phyloP scores from a whole-genome alignment of 305 asterid species.

The Rubia tinctorum region DNA sequence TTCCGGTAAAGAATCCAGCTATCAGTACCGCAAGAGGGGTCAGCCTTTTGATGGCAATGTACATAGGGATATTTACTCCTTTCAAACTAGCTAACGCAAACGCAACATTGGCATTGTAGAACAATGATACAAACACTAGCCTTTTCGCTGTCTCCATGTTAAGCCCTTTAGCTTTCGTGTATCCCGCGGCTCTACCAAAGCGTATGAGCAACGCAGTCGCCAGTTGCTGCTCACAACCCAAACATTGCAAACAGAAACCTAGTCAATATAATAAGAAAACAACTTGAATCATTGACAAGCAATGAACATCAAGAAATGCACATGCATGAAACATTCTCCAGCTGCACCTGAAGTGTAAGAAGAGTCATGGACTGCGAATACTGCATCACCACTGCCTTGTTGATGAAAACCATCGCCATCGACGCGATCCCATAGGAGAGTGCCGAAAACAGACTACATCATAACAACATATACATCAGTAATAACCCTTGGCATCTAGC shows the following conservation, averaged over 20 bases:
- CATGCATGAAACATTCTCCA: background rate
- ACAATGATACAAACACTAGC: slow-evolving; percentile 80
- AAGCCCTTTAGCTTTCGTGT: slow-evolving; percentile 62
- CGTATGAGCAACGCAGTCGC: slow-evolving; percentile 80
- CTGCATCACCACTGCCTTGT: slow-evolving; percentile 93
- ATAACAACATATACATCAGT: slow-evolving; percentile 14
- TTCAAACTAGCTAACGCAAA: slow-evolving; percentile 95
- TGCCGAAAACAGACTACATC: slow-evolving; percentile 66
- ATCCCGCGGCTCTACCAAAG: slow-evolving; percentile 75
- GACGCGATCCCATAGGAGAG: slow-evolving; percentile 81
- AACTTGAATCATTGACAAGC: background rate
- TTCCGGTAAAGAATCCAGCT: slow-evolving; percentile 84
- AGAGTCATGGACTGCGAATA: slow-evolving; percentile 86
- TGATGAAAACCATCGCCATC: slow-evolving; percentile 96
- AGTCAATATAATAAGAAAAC: slow-evolving; percentile 25
- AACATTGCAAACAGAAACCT: slow-evolving; percentile 26
- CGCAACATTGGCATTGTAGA: slow-evolving; percentile 96
- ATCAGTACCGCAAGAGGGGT: slow-evolving; percentile 95
- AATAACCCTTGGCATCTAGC: background rate
- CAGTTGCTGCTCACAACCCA: slow-evolving; percentile 71
- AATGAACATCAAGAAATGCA: background rate
- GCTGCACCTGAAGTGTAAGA: slow-evolving; percentile 75
- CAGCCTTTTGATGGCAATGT: slow-evolving; percentile 96
- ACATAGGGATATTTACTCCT: slow-evolving; percentile 99
- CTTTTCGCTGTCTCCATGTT: slow-evolving; percentile 70